These are phyloP conservation scores for Artemisia annua DNA, from an alignment of 129 eudicot genomes.

Conservation along the genomic window DNA sequence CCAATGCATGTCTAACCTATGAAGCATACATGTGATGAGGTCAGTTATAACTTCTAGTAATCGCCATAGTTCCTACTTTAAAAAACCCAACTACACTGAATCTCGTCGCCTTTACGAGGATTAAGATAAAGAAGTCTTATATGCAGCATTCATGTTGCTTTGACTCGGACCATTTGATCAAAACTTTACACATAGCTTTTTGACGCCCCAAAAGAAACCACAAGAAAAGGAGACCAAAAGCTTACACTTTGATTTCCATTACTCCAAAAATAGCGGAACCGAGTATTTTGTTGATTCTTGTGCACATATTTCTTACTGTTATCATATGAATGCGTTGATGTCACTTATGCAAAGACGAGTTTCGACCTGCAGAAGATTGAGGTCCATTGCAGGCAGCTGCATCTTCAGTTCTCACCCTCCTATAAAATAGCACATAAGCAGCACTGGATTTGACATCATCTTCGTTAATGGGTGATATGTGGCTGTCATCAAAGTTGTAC, in stretches of 20 bases:
- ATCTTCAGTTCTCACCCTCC: constrained; percentile 60
- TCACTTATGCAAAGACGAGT: constrained; percentile 35
- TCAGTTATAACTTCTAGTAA: background rate
- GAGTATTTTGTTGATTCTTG: background rate
- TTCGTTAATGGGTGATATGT: constrained; percentile 62
- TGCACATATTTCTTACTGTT: constrained; percentile 31
- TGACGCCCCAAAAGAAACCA: background rate
- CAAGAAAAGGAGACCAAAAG: constrained; percentile 17
- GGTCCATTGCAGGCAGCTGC: constrained; percentile 48
- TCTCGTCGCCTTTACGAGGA: too few relatives aligned
- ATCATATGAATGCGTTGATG: constrained; percentile 19
- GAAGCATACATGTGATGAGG: background rate
- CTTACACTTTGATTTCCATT: constrained; percentile 15
- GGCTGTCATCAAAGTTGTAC: constrained; percentile 90
- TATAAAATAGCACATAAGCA: constrained; percentile 84
- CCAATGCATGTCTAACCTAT: background rate
- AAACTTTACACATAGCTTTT: background rate
- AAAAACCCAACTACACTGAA: too few relatives aligned
- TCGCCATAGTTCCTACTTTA: background rate
- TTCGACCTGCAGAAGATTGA: constrained; percentile 28
- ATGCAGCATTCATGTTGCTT: background rate
- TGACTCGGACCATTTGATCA: background rate
- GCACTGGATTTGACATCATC: constrained; percentile 80
- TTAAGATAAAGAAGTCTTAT: too few relatives aligned
- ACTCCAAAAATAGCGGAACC: background rate